Conservation (phyloP, 2,329 filamentous ascomycete species). For the Aspergillus fructus region DNA sequence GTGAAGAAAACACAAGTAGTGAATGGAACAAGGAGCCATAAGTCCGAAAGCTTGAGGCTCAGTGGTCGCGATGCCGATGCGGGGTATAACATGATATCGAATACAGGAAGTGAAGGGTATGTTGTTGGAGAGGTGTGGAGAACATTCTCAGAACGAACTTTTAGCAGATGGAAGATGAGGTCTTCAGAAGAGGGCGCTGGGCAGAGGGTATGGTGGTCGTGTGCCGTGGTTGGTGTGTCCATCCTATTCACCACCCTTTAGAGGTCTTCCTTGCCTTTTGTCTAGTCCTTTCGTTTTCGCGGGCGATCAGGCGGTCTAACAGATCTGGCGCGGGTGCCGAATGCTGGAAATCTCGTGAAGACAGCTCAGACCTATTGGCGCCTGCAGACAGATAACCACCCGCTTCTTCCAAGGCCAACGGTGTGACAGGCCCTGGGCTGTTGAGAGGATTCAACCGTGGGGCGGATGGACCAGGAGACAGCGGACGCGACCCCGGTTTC, state of each 20-base stretch:
- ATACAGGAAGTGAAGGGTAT: conserved; percentile 6
- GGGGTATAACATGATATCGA: conserved; percentile 7
- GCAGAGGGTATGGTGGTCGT: not conserved
- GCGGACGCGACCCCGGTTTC: conserved; percentile 27
- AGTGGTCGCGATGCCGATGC: conserved; percentile 6
- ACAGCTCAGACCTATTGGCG: conserved; percentile 19
- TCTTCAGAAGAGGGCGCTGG: not conserved
- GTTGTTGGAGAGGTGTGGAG: not conserved
- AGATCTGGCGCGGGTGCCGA: conserved; percentile 30
- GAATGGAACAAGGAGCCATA: not conserved
- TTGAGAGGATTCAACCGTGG: conserved; percentile 46
- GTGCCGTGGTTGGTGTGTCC: not conserved
- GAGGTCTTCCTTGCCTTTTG: conserved; percentile 28
- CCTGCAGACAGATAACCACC: conserved; percentile 43
- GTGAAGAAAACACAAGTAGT: not conserved
- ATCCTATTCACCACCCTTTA: conserved; percentile 26
- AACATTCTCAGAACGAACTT: not conserved
- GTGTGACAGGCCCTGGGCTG: conserved; percentile 49
- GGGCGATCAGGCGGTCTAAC: conserved; percentile 34
- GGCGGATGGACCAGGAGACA: conserved; percentile 39
- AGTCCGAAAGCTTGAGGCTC: not conserved
- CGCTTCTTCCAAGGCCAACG: conserved; percentile 42
- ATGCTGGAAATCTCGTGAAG: conserved; percentile 22
- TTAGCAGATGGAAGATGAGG: not conserved
- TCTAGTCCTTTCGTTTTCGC: conserved; percentile 32